Evolutionary conservation across 805 yeast genomes (phyloP).

Genomic region (Allodekkera sacchari): DNA sequence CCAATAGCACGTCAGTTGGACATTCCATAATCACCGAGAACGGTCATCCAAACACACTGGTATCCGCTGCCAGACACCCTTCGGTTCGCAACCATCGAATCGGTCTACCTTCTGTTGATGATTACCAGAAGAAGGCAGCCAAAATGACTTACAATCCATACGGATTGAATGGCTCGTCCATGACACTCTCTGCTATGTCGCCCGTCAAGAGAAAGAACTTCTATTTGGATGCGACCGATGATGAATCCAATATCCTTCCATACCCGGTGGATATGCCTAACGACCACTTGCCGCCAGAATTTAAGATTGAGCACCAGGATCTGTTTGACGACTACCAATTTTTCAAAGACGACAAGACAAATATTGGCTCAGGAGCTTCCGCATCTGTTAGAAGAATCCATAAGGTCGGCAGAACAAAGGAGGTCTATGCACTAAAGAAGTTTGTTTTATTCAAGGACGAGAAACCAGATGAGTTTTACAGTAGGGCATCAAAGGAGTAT

Average conservation of each 20-base stretch:
- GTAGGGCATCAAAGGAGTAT: constrained; percentile 62
- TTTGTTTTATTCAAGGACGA: constrained; percentile 57
- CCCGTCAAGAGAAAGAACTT: constrained; percentile 17
- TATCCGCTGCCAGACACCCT: no score
- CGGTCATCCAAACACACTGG: no score
- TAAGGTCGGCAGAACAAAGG: constrained; percentile 29
- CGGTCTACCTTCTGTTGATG: constrained; percentile 25
- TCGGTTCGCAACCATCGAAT: no score
- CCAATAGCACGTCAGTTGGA: no score
- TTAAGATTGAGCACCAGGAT: constrained; percentile 42
- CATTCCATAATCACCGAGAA: no score
- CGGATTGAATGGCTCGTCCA: constrained; percentile 27
- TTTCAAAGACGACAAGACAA: constrained; percentile 34
- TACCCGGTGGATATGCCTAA: constrained; percentile 70
- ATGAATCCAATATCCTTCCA: constrained; percentile 43
- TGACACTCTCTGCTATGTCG: constrained; percentile 23
- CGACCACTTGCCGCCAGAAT: constrained; percentile 48
- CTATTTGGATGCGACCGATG: constrained; percentile 19
- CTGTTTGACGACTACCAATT: constrained; percentile 52
- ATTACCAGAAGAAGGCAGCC: constrained; percentile 12
- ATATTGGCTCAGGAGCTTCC: constrained; percentile 69
- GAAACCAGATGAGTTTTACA: constrained; percentile 62
- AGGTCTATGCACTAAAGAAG: constrained; percentile 63
- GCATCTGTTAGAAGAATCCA: constrained; percentile 54
- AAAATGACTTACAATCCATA: constrained; percentile 60